phyloP scores from a whole-genome alignment of 192 early-diverging fungal species.

The Entomortierella chlamydospora region DNA sequence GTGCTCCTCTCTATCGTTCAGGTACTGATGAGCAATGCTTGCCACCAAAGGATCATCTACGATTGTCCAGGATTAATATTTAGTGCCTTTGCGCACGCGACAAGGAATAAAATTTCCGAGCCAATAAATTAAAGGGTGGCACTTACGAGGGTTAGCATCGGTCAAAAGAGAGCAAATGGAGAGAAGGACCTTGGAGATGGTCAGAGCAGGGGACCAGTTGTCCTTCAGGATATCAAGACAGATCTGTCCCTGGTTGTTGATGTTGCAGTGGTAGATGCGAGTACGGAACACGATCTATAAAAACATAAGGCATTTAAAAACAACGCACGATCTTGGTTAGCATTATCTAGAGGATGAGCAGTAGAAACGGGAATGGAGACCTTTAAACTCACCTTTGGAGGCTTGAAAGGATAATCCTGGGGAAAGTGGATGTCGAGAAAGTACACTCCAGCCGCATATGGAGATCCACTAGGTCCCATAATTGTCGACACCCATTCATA shows the following conservation, averaged over 20 bases:
- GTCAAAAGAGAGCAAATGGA: slow-evolving; percentile 94
- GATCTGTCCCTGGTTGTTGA: slow-evolving; percentile 91
- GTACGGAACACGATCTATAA: slow-evolving; percentile 87
- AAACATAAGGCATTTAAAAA: too few relatives aligned
- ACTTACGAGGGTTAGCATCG: slow-evolving; percentile 92
- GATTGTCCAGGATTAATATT: too few relatives aligned
- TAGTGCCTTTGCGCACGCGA: background rate
- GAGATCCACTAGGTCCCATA: slow-evolving; percentile 87
- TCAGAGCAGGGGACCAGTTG: slow-evolving; percentile 97
- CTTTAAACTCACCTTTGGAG: slow-evolving; percentile 81
- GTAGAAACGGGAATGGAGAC: background rate
- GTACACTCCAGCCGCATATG: slow-evolving; percentile 92
- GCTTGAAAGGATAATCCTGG: slow-evolving; percentile 96
- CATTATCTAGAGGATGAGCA: background rate
- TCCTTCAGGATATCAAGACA: slow-evolving; percentile 98
- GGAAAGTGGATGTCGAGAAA: slow-evolving; percentile 95
- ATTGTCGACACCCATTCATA: slow-evolving; percentile 98
- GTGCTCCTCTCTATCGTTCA: slow-evolving; percentile 87
- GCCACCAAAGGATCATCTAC: slow-evolving; percentile 94
- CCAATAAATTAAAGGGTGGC: too few relatives aligned
- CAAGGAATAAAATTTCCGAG: background rate
- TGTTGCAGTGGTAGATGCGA: slow-evolving; percentile 97
- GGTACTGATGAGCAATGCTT: slow-evolving; percentile 90
- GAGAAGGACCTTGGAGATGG: slow-evolving; percentile 95
- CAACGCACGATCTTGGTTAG: too few relatives aligned